phyloP scores from a whole-genome alignment of 1,284 basidiomycete genomes.

The Rhizoctonia solani region DNA sequence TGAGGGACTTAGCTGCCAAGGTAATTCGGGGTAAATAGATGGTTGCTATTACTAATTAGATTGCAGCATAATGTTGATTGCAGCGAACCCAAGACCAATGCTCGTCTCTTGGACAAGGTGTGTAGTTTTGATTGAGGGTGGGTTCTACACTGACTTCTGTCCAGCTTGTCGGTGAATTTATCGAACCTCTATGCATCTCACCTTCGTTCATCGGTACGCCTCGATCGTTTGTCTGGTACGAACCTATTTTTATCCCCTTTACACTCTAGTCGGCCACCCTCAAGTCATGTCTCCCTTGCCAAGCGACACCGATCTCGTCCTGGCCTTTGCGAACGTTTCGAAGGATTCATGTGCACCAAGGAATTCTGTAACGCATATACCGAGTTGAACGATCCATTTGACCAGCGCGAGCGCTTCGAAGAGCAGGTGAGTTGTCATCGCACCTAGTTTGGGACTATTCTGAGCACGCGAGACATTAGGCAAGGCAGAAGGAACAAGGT shows the following conservation, averaged over 20 bases:
- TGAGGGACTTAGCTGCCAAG: conserved; percentile 84
- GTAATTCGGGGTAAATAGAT: conserved; percentile 51
- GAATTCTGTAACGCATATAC: conserved; percentile 99
- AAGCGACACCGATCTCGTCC: conserved; percentile 93
- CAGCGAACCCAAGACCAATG: conserved; percentile 91
- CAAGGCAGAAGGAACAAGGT: conserved; percentile 91
- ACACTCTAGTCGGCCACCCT: conserved; percentile 81
- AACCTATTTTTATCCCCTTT: neutral
- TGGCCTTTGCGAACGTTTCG: conserved; percentile 97
- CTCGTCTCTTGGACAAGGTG: conserved; percentile 95
- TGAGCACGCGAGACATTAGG: conserved; percentile 47
- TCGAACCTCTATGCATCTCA: conserved; percentile 95
- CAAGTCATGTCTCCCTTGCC: conserved; percentile 99
- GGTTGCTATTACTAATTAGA: neutral
- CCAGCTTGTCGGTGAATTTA: conserved; percentile 94
- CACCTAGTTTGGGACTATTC: conserved; percentile 5
- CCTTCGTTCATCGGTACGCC: conserved; percentile 88
- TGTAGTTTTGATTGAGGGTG: conserved; percentile 29
- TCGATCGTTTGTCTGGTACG: neutral
- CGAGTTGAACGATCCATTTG: conserved; percentile 97
- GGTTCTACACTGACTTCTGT: neutral
- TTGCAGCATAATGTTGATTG: conserved; percentile 94
- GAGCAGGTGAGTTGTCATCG: conserved; percentile 67
- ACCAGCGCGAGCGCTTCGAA: conserved; percentile 94
- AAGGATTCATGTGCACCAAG: conserved; percentile 97